Conservation (phyloP, 2,329 filamentous ascomycete genomes). For the Aulographum hederae region DNA sequence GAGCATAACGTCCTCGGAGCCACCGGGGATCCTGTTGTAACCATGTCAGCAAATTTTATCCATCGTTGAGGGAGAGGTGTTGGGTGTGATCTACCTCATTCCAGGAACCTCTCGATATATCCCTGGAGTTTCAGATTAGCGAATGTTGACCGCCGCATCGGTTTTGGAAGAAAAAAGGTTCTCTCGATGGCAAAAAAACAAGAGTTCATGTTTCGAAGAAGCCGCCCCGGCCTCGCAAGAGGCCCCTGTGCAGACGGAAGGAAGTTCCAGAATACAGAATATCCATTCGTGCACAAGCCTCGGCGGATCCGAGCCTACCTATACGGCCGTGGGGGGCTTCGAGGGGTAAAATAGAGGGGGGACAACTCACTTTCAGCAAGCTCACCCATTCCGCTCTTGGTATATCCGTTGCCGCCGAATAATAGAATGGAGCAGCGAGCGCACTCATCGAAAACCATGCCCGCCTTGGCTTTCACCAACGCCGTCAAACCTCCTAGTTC, state of each 20-base stretch:
- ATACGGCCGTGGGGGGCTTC: too few relatives aligned
- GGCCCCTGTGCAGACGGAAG: too few relatives aligned
- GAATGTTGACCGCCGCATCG: neutral
- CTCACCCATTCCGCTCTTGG: constrained; percentile 50
- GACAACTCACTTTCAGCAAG: constrained; percentile 44
- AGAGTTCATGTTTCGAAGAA: too few relatives aligned
- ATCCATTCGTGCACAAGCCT: too few relatives aligned
- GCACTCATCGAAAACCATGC: constrained; percentile 53
- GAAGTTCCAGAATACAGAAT: too few relatives aligned
- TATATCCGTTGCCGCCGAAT: constrained; percentile 60
- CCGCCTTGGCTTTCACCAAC: constrained; percentile 53
- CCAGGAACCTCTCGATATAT: constrained; percentile 47
- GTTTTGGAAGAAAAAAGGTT: too few relatives aligned
- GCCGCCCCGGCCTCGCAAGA: too few relatives aligned
- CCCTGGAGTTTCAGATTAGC: constrained; percentile 26
- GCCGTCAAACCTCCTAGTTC: constrained; percentile 56
- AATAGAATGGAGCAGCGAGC: constrained; percentile 50
- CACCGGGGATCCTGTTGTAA: constrained; percentile 42
- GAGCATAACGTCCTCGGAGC: constrained; percentile 55
- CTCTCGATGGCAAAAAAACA: too few relatives aligned
- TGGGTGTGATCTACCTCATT: too few relatives aligned
- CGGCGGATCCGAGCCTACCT: too few relatives aligned
- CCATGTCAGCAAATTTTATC: constrained; percentile 5
- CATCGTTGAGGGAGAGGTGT: neutral
- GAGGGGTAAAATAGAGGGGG: neutral